A percentile compares a stretch with the other conserved stretches of the same genome.
These are phyloP conservation scores for bread wheat (Triticum aestivum) DNA, from an alignment of 176 grass and related monocot species.

Conservation along the genomic window IWGSC_CS_RefSeq_v2.1 NC_057807.1:343805984-343806483, in stretches of 20 bases:
- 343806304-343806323: too few relatives aligned
- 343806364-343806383: too few relatives aligned
- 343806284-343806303: too few relatives aligned
- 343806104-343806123: not conserved
- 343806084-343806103: not conserved
- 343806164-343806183: not conserved
- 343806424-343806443: too few relatives aligned
- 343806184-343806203: not conserved
- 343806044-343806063: not conserved
- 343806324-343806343: too few relatives aligned
- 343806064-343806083: not conserved
- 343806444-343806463: too few relatives aligned
- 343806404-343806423: too few relatives aligned
- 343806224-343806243: not conserved
- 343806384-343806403: too few relatives aligned
- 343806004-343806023: slow-evolving; percentile 7
- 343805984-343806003: not conserved
- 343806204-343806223: not conserved
- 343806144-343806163: not conserved
- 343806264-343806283: not conserved
- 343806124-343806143: not conserved
- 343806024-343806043: slow-evolving; percentile 7
- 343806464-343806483: not conserved
- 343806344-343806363: too few relatives aligned
- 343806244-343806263: not conserved